Percentiles rank a stretch among this genome's conserved stretches.
Evolutionary conservation across 1,284 basidiomycete genomes (phyloP).

Genomic region (Apiotrichum mycotoxinovorans): DNA sequence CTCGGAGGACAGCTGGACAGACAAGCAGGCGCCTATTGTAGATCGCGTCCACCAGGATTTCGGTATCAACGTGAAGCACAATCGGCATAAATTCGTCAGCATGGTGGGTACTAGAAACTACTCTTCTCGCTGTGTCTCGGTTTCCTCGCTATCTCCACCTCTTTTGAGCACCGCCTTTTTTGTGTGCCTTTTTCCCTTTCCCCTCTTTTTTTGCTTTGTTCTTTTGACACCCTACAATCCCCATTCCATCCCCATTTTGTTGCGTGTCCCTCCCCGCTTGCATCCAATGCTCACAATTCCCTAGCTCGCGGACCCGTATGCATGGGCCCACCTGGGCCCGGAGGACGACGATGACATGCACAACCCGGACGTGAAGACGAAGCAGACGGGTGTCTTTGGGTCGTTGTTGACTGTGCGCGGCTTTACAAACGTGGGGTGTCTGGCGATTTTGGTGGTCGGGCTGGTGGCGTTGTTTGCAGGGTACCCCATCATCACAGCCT

Average conservation of each 20-base stretch:
- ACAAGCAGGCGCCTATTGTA: neutral
- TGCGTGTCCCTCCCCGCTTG: too few species aligned
- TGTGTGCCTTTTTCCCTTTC: too few species aligned
- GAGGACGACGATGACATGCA: slow-evolving; percentile 49
- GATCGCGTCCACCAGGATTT: neutral
- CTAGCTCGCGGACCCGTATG: slow-evolving; percentile 27
- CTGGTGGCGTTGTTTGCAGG: slow-evolving; percentile 63
- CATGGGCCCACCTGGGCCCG: slow-evolving; percentile 34
- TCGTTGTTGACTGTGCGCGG: slow-evolving; percentile 12
- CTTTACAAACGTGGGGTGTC: slow-evolving; percentile 25
- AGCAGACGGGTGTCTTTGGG: slow-evolving; percentile 11
- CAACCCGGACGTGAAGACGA: slow-evolving; percentile 31
- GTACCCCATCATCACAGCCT: slow-evolving; percentile 68
- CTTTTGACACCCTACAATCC: neutral
- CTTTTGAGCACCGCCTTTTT: too few species aligned
- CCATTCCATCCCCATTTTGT: neutral
- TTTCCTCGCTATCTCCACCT: too few species aligned
- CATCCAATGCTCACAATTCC: neutral
- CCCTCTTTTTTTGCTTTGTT: too few species aligned
- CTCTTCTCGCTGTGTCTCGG: too few species aligned
- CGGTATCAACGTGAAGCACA: neutral
- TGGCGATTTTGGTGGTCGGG: slow-evolving; percentile 57
- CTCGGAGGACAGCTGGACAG: neutral
- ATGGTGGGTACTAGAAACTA: neutral
- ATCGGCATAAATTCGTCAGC: neutral